These are phyloP conservation scores for Biscutella auriculata DNA, from an alignment of 441 rosid species.

Conservation along the genomic window DNA sequence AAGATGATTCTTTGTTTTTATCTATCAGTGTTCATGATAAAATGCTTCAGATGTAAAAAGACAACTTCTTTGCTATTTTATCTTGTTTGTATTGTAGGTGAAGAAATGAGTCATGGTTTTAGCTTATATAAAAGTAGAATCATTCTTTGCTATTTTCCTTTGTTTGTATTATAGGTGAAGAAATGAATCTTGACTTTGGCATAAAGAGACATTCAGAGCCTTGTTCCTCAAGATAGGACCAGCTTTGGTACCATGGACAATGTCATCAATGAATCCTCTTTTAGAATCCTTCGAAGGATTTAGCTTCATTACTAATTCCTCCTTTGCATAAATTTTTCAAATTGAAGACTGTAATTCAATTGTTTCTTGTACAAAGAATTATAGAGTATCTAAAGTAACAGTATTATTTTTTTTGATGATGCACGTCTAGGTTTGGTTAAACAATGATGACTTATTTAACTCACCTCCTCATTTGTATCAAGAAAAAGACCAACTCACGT, in stretches of 20 bases:
- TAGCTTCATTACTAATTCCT: not conserved
- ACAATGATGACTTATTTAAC: not conserved
- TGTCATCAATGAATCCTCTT: too few species aligned
- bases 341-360: not conserved
- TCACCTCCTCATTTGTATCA: not conserved
- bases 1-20: conserved; percentile 27
- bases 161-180: conserved; percentile 14
- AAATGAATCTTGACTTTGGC: conserved; percentile 10
- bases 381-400: not conserved
- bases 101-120: conserved; percentile 12
- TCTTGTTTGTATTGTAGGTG: conserved; percentile 12
- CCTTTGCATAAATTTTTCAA: not conserved
- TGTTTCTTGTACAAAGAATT: not conserved
- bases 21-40: conserved; percentile 73
- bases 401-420: not conserved
- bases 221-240: not conserved
- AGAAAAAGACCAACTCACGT: not conserved
- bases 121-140: not conserved
- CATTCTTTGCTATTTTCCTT: not conserved
- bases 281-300: not conserved
- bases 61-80: conserved; percentile 25
- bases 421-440: not conserved
- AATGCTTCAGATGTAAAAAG: conserved; percentile 76
- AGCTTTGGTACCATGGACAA: too few species aligned
- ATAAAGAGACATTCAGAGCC: not conserved